Evolutionary conservation across 345 rosid species (phyloP).

Genomic region (Dipteronia sinensis): DNA sequence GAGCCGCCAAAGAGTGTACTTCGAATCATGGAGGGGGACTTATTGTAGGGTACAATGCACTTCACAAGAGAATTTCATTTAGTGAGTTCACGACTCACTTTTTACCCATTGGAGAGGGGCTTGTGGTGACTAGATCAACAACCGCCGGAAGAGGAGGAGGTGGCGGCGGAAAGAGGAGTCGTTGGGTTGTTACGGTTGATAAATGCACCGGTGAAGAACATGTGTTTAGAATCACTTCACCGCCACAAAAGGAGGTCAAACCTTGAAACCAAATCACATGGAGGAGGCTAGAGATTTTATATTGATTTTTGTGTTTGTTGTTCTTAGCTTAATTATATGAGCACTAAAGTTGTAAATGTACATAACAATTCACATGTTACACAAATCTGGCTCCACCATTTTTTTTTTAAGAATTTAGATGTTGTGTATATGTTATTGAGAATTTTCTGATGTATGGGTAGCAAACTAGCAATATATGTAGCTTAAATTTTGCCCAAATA

Average conservation of each 20-base stretch:
- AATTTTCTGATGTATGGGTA: no score
- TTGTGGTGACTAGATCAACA: slow-evolving; percentile 37
- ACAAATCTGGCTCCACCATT: no score
- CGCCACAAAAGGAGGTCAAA: slow-evolving; percentile 14
- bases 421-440: no score
- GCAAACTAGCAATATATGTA: no score
- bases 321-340: no score
- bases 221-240: slow-evolving; percentile 42
- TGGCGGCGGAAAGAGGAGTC: slow-evolving; percentile 32
- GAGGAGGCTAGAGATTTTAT: background rate
- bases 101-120: slow-evolving; percentile 57
- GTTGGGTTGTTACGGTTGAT: slow-evolving; percentile 52
- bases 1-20: slow-evolving; percentile 28
- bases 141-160: background rate
- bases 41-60: slow-evolving; percentile 53
- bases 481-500: no score
- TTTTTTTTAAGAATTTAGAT: no score
- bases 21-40: slow-evolving; percentile 23
- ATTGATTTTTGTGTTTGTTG: background rate
- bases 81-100: slow-evolving; percentile 34
- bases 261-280: slow-evolving; percentile 3
- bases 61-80: slow-evolving; percentile 27
- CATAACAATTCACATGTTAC: no score
- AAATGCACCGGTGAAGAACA: slow-evolving; percentile 58
- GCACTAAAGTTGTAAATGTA: no score